Base-by-base conservation (phyloP, 2,329 filamentous ascomycete genomes). In the Aspergillus sp. region DNA sequence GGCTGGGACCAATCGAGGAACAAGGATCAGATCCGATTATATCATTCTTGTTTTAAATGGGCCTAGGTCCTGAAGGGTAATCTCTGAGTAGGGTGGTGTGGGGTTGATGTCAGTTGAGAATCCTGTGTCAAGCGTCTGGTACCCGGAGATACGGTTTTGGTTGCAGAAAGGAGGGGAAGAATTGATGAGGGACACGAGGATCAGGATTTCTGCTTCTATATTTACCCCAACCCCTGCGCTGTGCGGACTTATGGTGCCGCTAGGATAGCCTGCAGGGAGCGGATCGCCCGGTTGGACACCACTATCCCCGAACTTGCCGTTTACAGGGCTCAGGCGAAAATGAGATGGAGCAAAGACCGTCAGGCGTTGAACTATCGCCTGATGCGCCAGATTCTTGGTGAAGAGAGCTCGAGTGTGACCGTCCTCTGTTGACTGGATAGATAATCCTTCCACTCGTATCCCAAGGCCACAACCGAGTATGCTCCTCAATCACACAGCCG, bases 121-220 rank as follows among this genome's bases (percentile, higher is more conserved):
- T 52, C 45, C 36, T 17, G 48, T 17, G 48, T 38, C 36, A 23
- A 36, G 30, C 28, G 61, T 66, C 65, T 64, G 60, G 62, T 69
- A 65, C 64, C 70, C 70, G 65, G 67, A 65, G 65, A 56, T 68
- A 66, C 72, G 70, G 72, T 71, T 72, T 70, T 71, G 67, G 66
- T 67, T 72, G 67, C 69, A 73, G 70, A 67, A 67, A 63, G 60
- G 52, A 59, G 60, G 61, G 58, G 60, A 61, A 62, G 56, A 54
- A 53, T 47, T 55, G 49, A 41, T 12, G 52, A 63, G 45, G 17
- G 39, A 54, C 57, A 41, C 49, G 49, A 58, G 51, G 57, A 55
- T 55, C 57, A 57, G 63, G 48, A 55, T 32, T 32, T 19, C 19
- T 47, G 55, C 63, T 69, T 69, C 69, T 70, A 71, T 72, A 71